phyloP scores from a whole-genome alignment of 2,329 filamentous ascomycete species.

The Pseudofabraea citricarpa region DNA sequence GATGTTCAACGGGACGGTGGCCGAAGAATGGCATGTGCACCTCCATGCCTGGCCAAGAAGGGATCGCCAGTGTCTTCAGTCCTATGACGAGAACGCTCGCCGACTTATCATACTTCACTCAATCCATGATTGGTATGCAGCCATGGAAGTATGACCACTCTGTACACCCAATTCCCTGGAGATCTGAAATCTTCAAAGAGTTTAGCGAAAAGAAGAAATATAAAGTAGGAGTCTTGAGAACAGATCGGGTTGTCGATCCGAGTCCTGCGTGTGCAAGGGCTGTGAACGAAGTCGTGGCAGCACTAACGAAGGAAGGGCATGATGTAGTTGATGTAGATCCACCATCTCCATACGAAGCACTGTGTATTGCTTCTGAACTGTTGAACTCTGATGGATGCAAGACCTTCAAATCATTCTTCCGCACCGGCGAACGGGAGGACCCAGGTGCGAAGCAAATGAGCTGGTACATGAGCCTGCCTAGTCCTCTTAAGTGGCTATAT shows the following conservation, averaged over 20 bases:
- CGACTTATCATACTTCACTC: conserved; percentile 81
- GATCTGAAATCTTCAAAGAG: conserved; percentile 53
- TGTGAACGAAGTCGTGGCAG: conserved; percentile 63
- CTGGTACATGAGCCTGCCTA: conserved; percentile 67
- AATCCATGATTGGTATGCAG: conserved; percentile 70
- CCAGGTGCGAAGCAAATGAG: conserved; percentile 70
- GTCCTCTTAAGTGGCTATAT: conserved; percentile 76
- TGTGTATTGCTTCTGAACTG: conserved; percentile 72
- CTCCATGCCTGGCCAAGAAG: conserved; percentile 90
- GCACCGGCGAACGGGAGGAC: conserved; percentile 75
- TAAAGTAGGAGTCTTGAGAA: conserved; percentile 71
- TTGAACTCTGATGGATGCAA: conserved; percentile 80
- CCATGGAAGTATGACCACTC: conserved; percentile 87
- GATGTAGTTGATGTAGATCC: conserved; percentile 63
- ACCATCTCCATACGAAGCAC: conserved; percentile 68
- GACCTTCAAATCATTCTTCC: conserved; percentile 74
- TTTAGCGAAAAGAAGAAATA: conserved; percentile 58
- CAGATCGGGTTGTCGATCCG: conserved; percentile 79
- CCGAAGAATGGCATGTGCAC: conserved; percentile 79
- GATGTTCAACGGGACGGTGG: conserved; percentile 87
- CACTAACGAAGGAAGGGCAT: conserved; percentile 68
- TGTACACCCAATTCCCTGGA: conserved; percentile 82
- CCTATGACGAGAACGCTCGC: conserved; percentile 85
- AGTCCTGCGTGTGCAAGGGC: conserved; percentile 79
- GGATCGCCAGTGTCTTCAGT: conserved; percentile 81